Conservation (phyloP, 768 basidiomycete species). For the Chalciporus piperatus region DNA sequence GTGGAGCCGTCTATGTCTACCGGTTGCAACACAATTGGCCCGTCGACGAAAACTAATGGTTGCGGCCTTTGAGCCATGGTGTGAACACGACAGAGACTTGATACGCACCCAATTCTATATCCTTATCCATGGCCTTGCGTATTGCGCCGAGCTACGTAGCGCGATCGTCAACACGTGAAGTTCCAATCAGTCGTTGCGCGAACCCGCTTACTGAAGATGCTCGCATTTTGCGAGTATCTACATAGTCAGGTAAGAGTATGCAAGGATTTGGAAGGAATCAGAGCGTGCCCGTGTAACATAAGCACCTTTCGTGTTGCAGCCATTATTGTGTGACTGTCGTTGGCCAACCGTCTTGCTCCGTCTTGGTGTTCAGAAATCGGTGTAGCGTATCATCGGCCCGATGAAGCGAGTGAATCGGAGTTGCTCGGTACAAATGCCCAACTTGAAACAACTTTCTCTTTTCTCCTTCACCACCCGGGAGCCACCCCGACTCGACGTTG, state of each 20-base stretch:
- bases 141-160: conserved; percentile 61
- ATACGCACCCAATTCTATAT: conserved; percentile 59
- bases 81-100: neutral
- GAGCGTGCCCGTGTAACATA: conserved; percentile 44
- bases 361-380: too few relatives aligned
- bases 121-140: conserved; percentile 63
- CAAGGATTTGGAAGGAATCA: neutral
- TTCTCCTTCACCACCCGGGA: too few relatives aligned
- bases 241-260: conserved; percentile 3
- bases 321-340: conserved; percentile 13
- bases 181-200: conserved; percentile 17
- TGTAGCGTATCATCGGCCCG: too few relatives aligned
- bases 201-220: conserved; percentile 70
- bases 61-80: neutral
- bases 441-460: too few relatives aligned
- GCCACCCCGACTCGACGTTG: neutral
- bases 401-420: too few relatives aligned
- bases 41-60: conserved; percentile 67
- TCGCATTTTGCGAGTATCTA: conserved; percentile 73
- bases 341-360: too few relatives aligned
- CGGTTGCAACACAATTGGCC: conserved; percentile 63
- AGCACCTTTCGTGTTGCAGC: conserved; percentile 35
- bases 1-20: conserved; percentile 48
- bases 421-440: too few relatives aligned
- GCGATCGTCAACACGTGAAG: neutral